A percentile compares a stretch with the other conserved stretches of the same genome.
Conservation (phyloP, 805 yeast species). For the Spathaspora sp. region DNA sequence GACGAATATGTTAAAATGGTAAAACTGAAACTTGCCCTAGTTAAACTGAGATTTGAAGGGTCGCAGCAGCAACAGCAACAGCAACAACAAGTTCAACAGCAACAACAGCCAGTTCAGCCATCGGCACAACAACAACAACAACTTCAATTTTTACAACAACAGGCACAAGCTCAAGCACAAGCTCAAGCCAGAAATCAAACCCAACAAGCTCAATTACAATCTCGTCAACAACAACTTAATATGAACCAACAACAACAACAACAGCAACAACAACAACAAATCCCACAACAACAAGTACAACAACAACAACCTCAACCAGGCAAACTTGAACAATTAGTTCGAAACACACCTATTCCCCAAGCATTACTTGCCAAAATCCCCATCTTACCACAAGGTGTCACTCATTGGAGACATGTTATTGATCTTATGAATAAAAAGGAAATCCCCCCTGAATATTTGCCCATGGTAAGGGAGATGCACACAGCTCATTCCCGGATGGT, state of each 20-base stretch:
- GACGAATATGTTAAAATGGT: constrained; percentile 50
- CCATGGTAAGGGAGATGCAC: constrained; percentile 63
- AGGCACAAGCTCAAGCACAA: constrained; percentile 35
- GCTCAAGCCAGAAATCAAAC: constrained; percentile 22
- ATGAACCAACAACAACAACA: constrained; percentile 13
- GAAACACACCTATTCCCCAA: constrained; percentile 70
- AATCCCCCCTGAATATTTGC: constrained; percentile 55
- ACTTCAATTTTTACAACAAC: constrained; percentile 36
- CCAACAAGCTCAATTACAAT: constrained; percentile 42
- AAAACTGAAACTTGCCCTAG: constrained; percentile 36
- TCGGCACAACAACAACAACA: constrained; percentile 14
- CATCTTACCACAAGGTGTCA: constrained; percentile 70
- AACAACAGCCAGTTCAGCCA: constrained; percentile 15
- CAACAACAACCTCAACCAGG: neutral
- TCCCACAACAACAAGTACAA: constrained; percentile 13
- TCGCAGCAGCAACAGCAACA: constrained; percentile 7
- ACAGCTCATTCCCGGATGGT: constrained; percentile 61
- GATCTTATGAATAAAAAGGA: constrained; percentile 57
- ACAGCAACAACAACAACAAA: constrained; percentile 8
- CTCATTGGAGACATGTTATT: constrained; percentile 78
- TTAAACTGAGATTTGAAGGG: constrained; percentile 23
- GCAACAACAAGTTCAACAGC: constrained; percentile 13
- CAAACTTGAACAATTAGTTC: constrained; percentile 33
- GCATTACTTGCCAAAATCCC: constrained; percentile 65
- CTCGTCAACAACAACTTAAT: constrained; percentile 20